phyloP scores from a whole-genome alignment of 2,329 filamentous ascomycete species.

The Xylaria sp. region DNA sequence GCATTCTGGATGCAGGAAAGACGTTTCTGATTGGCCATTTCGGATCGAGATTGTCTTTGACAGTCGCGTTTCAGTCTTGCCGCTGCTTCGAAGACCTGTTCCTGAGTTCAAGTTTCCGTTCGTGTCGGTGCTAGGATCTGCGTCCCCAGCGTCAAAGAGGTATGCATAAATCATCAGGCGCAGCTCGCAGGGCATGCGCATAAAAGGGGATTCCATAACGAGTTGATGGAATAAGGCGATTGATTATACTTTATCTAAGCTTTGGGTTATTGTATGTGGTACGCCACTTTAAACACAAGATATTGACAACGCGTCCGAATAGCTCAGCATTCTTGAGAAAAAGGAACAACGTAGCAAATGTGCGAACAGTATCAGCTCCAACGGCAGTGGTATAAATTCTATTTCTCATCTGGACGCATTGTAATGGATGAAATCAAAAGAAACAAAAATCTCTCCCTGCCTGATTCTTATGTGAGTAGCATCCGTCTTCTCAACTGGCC shows the following conservation, averaged over 20 bases:
- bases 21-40: constrained; percentile 46
- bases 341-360: not conserved
- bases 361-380: not conserved
- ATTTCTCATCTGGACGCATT: not conserved
- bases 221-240: not conserved
- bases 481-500: not conserved
- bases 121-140: constrained; percentile 38
- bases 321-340: not conserved
- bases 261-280: not conserved
- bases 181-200: constrained; percentile 56
- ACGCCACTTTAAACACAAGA: not conserved
- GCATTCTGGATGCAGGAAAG: constrained; percentile 39
- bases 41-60: constrained; percentile 54
- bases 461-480: constrained; percentile 10
- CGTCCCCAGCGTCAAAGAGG: constrained; percentile 54
- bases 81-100: not conserved
- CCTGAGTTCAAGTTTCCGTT: constrained; percentile 37
- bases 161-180: constrained; percentile 58
- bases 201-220: constrained; percentile 42
- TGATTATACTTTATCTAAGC: not conserved
- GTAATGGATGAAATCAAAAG: not conserved
- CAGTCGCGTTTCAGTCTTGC: not conserved
- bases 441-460: not conserved
- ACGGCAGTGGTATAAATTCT: not conserved
- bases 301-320: not conserved